Evolutionary conservation across 2,329 filamentous ascomycete species (phyloP).

Genomic region (Metarhizium sp.): DNA sequence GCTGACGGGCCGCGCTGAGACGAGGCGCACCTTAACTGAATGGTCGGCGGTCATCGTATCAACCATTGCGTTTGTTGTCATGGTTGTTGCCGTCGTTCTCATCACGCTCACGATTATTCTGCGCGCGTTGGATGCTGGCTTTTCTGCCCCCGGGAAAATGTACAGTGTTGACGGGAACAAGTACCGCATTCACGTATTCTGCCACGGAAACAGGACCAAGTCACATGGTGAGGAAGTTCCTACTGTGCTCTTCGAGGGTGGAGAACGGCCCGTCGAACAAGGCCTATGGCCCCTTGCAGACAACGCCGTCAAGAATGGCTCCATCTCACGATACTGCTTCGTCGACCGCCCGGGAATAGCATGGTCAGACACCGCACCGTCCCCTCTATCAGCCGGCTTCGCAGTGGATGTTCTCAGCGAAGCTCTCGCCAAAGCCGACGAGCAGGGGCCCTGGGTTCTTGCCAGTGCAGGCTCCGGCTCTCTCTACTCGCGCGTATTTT

Average conservation of each 20-base stretch:
- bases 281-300: conserved; percentile 74
- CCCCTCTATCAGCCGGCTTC: conserved; percentile 87
- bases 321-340: conserved; percentile 86
- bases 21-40: conserved; percentile 68
- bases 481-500: conserved; percentile 86
- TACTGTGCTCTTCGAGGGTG: conserved; percentile 79
- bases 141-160: conserved; percentile 63
- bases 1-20: conserved; percentile 81
- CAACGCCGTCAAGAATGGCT: conserved; percentile 65
- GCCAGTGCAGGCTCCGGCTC: conserved; percentile 80
- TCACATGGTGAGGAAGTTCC: conserved; percentile 46
- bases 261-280: conserved; percentile 69
- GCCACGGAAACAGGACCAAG: conserved; percentile 59
- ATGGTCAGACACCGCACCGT: conserved; percentile 85
- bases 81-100: conserved; percentile 60
- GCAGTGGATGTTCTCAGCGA: conserved; percentile 83
- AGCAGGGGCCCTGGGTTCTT: conserved; percentile 82
- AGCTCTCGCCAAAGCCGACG: conserved; percentile 68
- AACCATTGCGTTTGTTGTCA: conserved; percentile 59
- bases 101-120: conserved; percentile 74
- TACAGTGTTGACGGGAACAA: conserved; percentile 77
- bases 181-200: conserved; percentile 81
- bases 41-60: conserved; percentile 75
- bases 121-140: conserved; percentile 66
- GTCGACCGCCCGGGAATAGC: conserved; percentile 85